Conservation (phyloP, 768 basidiomycete species). For the Rhizopogon vesiculosus region DNA sequence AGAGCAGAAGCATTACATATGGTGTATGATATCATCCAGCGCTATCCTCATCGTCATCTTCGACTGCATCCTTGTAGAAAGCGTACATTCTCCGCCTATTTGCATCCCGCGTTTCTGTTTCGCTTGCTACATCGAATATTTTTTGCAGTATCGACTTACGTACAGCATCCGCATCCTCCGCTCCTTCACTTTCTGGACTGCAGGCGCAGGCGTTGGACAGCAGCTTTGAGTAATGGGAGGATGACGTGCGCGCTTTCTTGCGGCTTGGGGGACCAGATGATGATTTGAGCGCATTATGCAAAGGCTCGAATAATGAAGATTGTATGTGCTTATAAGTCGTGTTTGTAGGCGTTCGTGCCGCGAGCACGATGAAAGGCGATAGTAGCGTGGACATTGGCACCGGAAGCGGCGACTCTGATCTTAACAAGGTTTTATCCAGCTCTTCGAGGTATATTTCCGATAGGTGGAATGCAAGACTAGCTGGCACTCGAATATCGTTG, state of each 20-base stretch:
- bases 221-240: slow-evolving; percentile 38
- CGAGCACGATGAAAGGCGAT: slow-evolving; percentile 66
- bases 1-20: background rate
- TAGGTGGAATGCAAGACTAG: slow-evolving; percentile 79
- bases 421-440: slow-evolving; percentile 60
- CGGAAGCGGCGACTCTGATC: slow-evolving; percentile 25
- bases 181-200: slow-evolving; percentile 35
- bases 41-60: slow-evolving; percentile 40
- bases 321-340: slow-evolving; percentile 73
- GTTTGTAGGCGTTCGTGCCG: slow-evolving; percentile 59
- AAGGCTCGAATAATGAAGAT: slow-evolving; percentile 61
- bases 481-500: slow-evolving; percentile 67
- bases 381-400: slow-evolving; percentile 54
- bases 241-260: slow-evolving; percentile 44
- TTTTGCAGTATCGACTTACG: slow-evolving; percentile 52
- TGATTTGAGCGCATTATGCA: slow-evolving; percentile 52
- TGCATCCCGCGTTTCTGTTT: slow-evolving; percentile 66
- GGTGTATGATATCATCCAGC: slow-evolving; percentile 9
- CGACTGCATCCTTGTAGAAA: slow-evolving; percentile 65
- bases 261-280: slow-evolving; percentile 29
- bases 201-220: slow-evolving; percentile 51
- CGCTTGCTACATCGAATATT: slow-evolving; percentile 73
- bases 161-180: slow-evolving; percentile 31
- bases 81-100: slow-evolving; percentile 83
- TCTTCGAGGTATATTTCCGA: slow-evolving; percentile 90